Conservation (phyloP, 2,329 filamentous ascomycete species). For the Setomelanomma holmii region DNA sequence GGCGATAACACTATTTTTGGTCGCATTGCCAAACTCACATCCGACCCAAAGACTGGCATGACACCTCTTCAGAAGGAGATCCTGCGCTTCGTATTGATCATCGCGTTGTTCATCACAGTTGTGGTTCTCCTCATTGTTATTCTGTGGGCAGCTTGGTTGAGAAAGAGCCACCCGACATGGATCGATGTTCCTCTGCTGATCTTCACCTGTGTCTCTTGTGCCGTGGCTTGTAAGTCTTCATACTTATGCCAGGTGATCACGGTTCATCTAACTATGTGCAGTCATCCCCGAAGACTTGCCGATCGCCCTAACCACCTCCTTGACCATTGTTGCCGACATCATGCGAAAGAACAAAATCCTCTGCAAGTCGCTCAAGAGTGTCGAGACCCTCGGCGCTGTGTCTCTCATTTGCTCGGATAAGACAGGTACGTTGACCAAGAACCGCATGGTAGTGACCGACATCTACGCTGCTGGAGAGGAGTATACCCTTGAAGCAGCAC, state of each 20-base stretch:
- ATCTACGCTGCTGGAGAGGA: slow-evolving; percentile 65
- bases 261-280: slow-evolving; percentile 6
- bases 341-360: slow-evolving; percentile 80
- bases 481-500: slow-evolving; percentile 61
- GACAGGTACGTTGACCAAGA: slow-evolving; percentile 74
- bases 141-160: slow-evolving; percentile 76
- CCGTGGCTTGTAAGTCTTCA: slow-evolving; percentile 38
- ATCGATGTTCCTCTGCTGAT: slow-evolving; percentile 77
- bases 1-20: slow-evolving; percentile 79
- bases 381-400: slow-evolving; percentile 76
- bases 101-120: slow-evolving; percentile 70
- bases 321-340: slow-evolving; percentile 78
- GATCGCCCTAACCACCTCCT: slow-evolving; percentile 58
- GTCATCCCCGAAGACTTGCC: slow-evolving; percentile 69
- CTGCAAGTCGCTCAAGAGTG: slow-evolving; percentile 80
- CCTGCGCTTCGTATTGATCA: slow-evolving; percentile 73
- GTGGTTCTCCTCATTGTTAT: slow-evolving; percentile 71
- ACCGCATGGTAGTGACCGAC: slow-evolving; percentile 76
- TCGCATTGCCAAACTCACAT: slow-evolving; percentile 75
- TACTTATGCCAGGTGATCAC: not conserved
- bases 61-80: slow-evolving; percentile 77
- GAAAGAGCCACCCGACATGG: slow-evolving; percentile 69
- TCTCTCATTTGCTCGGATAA: slow-evolving; percentile 80
- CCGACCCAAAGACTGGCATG: slow-evolving; percentile 70
- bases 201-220: slow-evolving; percentile 72